Conservation (phyloP, 768 basidiomycete genomes). For the Cyclocybe cylindracea region DNA sequence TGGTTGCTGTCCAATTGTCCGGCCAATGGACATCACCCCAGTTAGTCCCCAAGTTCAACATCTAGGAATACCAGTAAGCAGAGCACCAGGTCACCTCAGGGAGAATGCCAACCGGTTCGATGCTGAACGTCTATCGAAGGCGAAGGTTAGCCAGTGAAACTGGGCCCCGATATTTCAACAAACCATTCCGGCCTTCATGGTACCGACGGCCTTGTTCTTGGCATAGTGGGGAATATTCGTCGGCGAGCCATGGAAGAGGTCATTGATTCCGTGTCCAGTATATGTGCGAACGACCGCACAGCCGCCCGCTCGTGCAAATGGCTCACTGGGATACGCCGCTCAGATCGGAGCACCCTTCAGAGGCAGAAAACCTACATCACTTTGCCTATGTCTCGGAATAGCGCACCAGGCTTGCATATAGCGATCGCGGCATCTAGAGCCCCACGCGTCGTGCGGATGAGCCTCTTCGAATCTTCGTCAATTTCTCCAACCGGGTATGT, state of each 20-base stretch:
- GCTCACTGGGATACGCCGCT: constrained; percentile 56
- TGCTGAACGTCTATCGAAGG: constrained; percentile 58
- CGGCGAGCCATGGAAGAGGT: constrained; percentile 82
- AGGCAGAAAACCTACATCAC: constrained; percentile 61
- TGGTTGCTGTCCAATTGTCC: constrained; percentile 96
- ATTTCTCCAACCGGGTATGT: constrained; percentile 90
- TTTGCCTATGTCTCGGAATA: constrained; percentile 88
- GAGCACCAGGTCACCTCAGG: constrained; percentile 8
- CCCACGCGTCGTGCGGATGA: constrained; percentile 82
- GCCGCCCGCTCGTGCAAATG: constrained; percentile 76
- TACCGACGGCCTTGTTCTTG: constrained; percentile 89
- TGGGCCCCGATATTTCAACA: constrained; percentile 22
- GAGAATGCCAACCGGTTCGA: constrained; percentile 61
- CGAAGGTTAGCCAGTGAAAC: constrained; percentile 3
- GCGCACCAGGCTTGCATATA: constrained; percentile 89
- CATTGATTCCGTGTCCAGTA: constrained; percentile 88
- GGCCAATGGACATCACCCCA: constrained; percentile 87
- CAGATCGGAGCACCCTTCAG: neutral
- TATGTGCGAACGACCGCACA: constrained; percentile 93
- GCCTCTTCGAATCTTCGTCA: constrained; percentile 78
- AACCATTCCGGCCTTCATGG: constrained; percentile 94
- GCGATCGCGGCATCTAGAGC: constrained; percentile 89
- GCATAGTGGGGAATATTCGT: constrained; percentile 90
- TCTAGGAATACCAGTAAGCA: constrained; percentile 44
- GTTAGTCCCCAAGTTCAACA: constrained; percentile 86